Conservation (phyloP, 2,329 filamentous ascomycete species). For the Calonectria montana region DNA sequence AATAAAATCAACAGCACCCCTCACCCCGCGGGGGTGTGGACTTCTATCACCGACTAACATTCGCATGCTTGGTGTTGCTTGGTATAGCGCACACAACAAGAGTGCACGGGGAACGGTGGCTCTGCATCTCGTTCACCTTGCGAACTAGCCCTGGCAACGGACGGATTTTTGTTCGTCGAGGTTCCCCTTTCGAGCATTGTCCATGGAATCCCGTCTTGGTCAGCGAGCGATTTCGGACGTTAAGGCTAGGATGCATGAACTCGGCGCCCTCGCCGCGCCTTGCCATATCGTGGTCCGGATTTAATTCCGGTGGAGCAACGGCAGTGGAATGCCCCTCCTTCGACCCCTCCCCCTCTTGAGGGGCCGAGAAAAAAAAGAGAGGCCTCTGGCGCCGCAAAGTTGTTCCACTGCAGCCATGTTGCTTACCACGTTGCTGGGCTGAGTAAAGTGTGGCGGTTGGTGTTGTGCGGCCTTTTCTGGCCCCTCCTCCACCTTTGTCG, state of each 20-base stretch:
- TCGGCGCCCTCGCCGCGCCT: conserved; percentile 39
- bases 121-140: not conserved
- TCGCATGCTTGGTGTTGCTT: not conserved
- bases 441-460: conserved; percentile 16
- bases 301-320: conserved; percentile 37
- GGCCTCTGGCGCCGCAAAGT: not conserved
- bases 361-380: conserved; percentile 5
- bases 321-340: conserved; percentile 9
- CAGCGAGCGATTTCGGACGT: conserved; percentile 42
- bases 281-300: conserved; percentile 34
- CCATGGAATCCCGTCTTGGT: conserved; percentile 24
- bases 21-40: conserved; percentile 27
- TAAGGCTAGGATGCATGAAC: conserved; percentile 35
- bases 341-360: conserved; percentile 9
- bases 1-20: conserved; percentile 25
- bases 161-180: not conserved
- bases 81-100: not conserved
- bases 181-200: conserved; percentile 19
- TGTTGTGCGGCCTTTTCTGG: conserved; percentile 39
- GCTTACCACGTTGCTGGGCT: conserved; percentile 25
- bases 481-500: conserved; percentile 33
- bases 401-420: not conserved
- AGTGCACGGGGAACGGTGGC: not conserved
- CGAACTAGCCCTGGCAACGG: not conserved
- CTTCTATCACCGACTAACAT: conserved; percentile 31